Conservation (phyloP, 441 rosid species). For the Francoa sonchifolia region DNA sequence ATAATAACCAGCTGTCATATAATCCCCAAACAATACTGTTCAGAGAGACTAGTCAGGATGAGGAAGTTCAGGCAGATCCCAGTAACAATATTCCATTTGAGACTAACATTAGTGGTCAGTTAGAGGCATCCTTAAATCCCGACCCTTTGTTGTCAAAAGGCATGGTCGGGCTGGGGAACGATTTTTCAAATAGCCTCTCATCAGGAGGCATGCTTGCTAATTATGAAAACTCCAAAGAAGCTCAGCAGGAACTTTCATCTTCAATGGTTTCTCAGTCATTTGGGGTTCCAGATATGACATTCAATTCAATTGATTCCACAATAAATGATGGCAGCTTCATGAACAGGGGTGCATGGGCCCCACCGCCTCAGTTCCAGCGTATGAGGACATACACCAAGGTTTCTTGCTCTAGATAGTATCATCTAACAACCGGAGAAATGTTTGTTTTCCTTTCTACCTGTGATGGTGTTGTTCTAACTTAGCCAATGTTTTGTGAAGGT, state of each 20-base stretch:
- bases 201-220: constrained; percentile 28
- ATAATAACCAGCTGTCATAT: constrained; percentile 27
- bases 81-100: constrained; percentile 28
- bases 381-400: constrained; percentile 68
- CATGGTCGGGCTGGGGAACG: constrained; percentile 35
- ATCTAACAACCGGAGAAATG: neutral
- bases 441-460: neutral
- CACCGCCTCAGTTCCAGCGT: constrained; percentile 40
- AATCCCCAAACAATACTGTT: constrained; percentile 30
- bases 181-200: constrained; percentile 33
- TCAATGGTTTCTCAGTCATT: constrained; percentile 59
- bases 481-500: constrained; percentile 29
- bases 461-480: constrained; percentile 10
- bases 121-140: constrained; percentile 27
- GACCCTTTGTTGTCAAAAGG: constrained; percentile 29
- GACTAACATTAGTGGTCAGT: constrained; percentile 22
- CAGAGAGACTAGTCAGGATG: constrained; percentile 39
- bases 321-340: constrained; percentile 34
- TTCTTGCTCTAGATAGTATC: constrained; percentile 5
- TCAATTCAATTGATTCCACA: constrained; percentile 43
- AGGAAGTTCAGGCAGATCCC: constrained; percentile 37
- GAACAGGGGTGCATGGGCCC: constrained; percentile 36
- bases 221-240: constrained; percentile 38
- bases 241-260: constrained; percentile 53
- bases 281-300: constrained; percentile 47